Evolutionary conservation across 2,329 filamentous ascomycete species (phyloP), one percentile per base, ranked within the genome.

Genomic region (Meredithiella fracta): DNA sequence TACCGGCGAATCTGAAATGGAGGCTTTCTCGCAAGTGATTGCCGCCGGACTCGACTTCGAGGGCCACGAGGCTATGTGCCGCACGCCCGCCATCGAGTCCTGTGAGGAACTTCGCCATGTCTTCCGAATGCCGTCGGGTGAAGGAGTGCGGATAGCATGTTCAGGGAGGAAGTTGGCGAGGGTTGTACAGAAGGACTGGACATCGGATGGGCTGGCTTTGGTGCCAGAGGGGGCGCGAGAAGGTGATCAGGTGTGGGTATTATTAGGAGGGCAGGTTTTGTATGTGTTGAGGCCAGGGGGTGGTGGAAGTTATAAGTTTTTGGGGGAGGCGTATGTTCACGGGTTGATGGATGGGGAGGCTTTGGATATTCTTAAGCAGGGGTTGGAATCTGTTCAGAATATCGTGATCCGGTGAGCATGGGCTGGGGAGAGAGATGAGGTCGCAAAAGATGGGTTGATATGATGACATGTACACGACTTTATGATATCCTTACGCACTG

Each of bases 261-360:
- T 63, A 6, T 53, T 61, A 2, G 62, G 61, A 4, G 59, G 61
- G 8, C 59, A 62, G 47, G 57, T 63, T 20, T 58, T 61, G 1
- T 62, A 62, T 44, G 57, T 61, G 5, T 25, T 64, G 37, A 57
- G 60, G 17, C 60, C 51, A 9, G 52, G 47, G 9, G 57, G 34
- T 3, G 56, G 54, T 47, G 59, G 54, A 42, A 59, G 58, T 47
- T 64, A 59, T 55, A 55, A 57, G 23, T 60, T 65, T 23, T 51
- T 65, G 22, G 62, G 64, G 3, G 63, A 64, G 49, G 59, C 61
- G 20, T 65, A 64, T 58, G 60, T 64, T 1, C 60, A 64, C 47
- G 63, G 63, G 6, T 59, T 64, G 5, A 63, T 63, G 60, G 59
- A 63, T 34, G 63, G 63, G 22, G 62, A 64, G 53, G 60, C 59